Evolutionary conservation across 2,329 filamentous ascomycete genomes (phyloP).

Genomic region (Nigrospora sphaerica): DNA sequence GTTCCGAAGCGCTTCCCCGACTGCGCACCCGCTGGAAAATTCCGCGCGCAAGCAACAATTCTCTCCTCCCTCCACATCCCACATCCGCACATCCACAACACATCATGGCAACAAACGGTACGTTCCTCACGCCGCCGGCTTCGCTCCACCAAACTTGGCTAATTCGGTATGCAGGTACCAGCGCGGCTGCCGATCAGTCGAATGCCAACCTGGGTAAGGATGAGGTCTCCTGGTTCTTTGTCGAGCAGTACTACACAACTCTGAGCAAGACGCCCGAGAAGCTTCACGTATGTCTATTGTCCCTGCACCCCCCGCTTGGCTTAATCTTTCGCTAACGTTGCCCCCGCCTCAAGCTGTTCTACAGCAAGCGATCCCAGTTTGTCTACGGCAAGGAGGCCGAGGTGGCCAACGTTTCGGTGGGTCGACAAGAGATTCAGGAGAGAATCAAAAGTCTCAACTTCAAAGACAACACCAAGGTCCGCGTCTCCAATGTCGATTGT

Average conservation of each 20-base stretch:
- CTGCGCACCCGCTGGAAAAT: too few species aligned
- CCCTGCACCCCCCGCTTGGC: too few species aligned
- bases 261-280: conserved; percentile 91
- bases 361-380: conserved; percentile 92
- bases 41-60: too few species aligned
- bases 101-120: too few species aligned
- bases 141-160: too few species aligned
- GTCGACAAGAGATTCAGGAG: conserved; percentile 89
- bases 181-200: conserved; percentile 21
- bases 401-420: conserved; percentile 77
- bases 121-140: too few species aligned
- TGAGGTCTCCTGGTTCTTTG: conserved; percentile 98
- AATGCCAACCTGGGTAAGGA: conserved; percentile 63
- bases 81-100: too few species aligned
- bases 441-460: conserved; percentile 90
- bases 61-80: too few species aligned
- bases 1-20: too few species aligned
- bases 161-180: conserved; percentile 11
- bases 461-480: conserved; percentile 89
- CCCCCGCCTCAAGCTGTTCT: conserved; percentile 61
- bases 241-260: conserved; percentile 98
- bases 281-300: conserved; percentile 58
- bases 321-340: not conserved
- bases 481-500: conserved; percentile 94
- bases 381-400: conserved; percentile 89